Conservation (phyloP, 192 early-diverging fungal genomes). For the Gryganskiella cystojenkinii region DNA sequence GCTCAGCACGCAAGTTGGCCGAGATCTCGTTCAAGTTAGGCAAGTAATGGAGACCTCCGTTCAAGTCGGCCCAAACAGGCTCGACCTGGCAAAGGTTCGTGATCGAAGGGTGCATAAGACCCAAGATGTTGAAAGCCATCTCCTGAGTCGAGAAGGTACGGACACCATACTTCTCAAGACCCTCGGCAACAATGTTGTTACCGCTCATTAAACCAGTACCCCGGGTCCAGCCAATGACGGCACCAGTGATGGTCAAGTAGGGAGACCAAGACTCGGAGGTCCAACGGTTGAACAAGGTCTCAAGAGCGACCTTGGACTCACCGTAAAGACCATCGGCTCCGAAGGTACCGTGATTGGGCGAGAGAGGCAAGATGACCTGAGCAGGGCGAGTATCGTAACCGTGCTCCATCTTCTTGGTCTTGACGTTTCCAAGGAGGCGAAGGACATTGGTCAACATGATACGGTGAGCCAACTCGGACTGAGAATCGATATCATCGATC, state of each 20-base stretch:
- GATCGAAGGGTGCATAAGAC: slow-evolving; percentile 85
- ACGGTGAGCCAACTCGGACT: slow-evolving; percentile 92
- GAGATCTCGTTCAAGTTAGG: slow-evolving; percentile 85
- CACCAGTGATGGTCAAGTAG: slow-evolving; percentile 90
- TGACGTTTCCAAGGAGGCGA: slow-evolving; percentile 87
- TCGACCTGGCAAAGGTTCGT: slow-evolving; percentile 76
- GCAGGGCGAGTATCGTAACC: slow-evolving; percentile 89
- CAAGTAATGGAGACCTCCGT: slow-evolving; percentile 91
- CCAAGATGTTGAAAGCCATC: slow-evolving; percentile 95
- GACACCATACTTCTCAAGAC: slow-evolving; percentile 87
- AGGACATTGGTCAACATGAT: slow-evolving; percentile 95
- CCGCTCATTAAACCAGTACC: slow-evolving; percentile 94
- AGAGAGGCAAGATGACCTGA: slow-evolving; percentile 88
- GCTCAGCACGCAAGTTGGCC: slow-evolving; percentile 76
- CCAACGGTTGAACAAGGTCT: slow-evolving; percentile 93
- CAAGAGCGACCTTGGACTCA: slow-evolving; percentile 94
- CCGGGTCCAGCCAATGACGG: slow-evolving; percentile 97
- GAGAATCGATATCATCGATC: slow-evolving; percentile 84
- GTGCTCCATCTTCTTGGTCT: slow-evolving; percentile 79
- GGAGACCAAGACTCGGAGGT: slow-evolving; percentile 88
- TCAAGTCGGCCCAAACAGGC: slow-evolving; percentile 90
- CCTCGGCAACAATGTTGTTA: slow-evolving; percentile 91
- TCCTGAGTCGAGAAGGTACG: slow-evolving; percentile 93
- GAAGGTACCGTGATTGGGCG: slow-evolving; percentile 97
- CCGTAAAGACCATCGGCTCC: slow-evolving; percentile 93